Conservation (phyloP, 257 asterid genomes). For the Avicennia marina region DNA sequence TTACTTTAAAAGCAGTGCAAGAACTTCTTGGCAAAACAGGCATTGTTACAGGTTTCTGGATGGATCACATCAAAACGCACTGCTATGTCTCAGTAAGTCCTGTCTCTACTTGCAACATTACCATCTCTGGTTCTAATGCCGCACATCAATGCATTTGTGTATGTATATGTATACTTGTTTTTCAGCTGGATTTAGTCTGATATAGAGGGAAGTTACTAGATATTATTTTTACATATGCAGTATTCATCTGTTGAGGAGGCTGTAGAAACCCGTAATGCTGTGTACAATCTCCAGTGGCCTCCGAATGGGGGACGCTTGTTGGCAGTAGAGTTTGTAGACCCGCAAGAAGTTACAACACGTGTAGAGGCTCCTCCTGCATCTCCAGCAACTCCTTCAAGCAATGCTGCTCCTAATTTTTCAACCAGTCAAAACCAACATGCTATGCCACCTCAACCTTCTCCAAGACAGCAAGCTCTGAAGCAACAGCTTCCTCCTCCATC, state of each 20-base stretch:
- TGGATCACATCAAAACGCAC: slow-evolving; percentile 91
- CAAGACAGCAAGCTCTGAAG: slow-evolving; percentile 37
- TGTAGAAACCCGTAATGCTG: slow-evolving; percentile 72
- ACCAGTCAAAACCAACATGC: slow-evolving; percentile 21
- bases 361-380: slow-evolving; percentile 51
- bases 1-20: slow-evolving; percentile 79
- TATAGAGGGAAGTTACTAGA: slow-evolving; percentile 1
- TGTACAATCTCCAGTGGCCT: slow-evolving; percentile 93
- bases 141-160: neutral
- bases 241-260: slow-evolving; percentile 83
- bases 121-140: neutral
- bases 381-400: slow-evolving; percentile 42
- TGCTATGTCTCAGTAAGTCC: slow-evolving; percentile 77
- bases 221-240: slow-evolving; percentile 39
- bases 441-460: slow-evolving; percentile 50
- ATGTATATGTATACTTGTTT: neutral
- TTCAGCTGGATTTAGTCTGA: neutral
- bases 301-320: slow-evolving; percentile 69
- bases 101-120: slow-evolving; percentile 6
- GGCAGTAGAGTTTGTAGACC: slow-evolving; percentile 75
- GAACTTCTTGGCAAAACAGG: slow-evolving; percentile 82
- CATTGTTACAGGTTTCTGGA: slow-evolving; percentile 68
- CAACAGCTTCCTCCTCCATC: slow-evolving; percentile 48
- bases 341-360: slow-evolving; percentile 65
- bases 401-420: slow-evolving; percentile 20